Base-by-base conservation (phyloP, 768 basidiomycete species). In the Crepidotus variabilis region DNA sequence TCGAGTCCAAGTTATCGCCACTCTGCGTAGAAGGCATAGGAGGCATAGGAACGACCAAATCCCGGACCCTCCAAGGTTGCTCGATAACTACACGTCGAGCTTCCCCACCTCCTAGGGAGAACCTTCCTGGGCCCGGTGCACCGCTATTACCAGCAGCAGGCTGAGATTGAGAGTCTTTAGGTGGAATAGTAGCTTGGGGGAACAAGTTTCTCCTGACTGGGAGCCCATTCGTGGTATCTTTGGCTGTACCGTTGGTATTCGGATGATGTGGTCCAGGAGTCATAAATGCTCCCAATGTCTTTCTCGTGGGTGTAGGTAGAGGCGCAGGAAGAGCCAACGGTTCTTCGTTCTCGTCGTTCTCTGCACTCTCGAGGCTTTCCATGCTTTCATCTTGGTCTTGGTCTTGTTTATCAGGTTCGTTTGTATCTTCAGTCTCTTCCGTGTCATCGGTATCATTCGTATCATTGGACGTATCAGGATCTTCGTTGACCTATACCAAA, bases 51-150 rank as follows among this genome's bases (percentile, higher is more conserved):
- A 84, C 71, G 13, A 82, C 73, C 35, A 86, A 75, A 53, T 85
- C 85, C 46, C 69, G 73, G 9, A 85, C 80, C 52, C 72, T 77
- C 86, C 83, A 86, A 13, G 79, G 74, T 43, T 78, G 73, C 28
- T 80, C 76, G 1, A 81, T 63, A 9, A 78, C 65, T 7, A 84
- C 73, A 11, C 82, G 72, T 34, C 75, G 74, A 0, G 82, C 73
- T 35, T 78, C 79, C 1, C 72, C 72, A 0, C 75, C 76, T 10
- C 78, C 81, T 21, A 82, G 66, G 0, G 83, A 84, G 56, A 75
- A 69, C 57, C 73, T 58, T 21, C 68, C 64, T 22, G 61, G 61
- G 8, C 52, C 50, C 6, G 45, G 50, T 52, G 55, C 59, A 47
- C 60, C 39, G 13, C 39, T 14, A 20, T 5, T 43, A 16, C 60